Percentiles rank a stretch among this genome's conserved stretches.
Conservation (phyloP, 768 basidiomycete genomes). For the Tulasnella sp. region DNA sequence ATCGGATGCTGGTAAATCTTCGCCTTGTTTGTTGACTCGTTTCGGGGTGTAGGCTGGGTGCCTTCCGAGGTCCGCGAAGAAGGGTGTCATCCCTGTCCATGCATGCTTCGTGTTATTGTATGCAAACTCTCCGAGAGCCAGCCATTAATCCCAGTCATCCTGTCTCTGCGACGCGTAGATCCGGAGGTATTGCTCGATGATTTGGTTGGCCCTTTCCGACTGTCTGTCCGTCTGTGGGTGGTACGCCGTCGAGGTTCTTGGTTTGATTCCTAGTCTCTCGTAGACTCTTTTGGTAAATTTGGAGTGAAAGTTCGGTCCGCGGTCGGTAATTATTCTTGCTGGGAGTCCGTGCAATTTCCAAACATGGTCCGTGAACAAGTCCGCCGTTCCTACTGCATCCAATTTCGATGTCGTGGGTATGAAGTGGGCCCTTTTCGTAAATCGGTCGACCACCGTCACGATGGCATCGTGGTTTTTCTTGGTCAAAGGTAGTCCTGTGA, state of each 20-base stretch:
- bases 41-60: slow-evolving; percentile 17
- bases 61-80: slow-evolving; percentile 27
- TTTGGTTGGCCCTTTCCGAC: slow-evolving; percentile 27
- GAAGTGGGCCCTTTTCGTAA: slow-evolving; percentile 35
- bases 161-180: slow-evolving; percentile 30
- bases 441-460: slow-evolving; percentile 30
- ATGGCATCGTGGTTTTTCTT: slow-evolving; percentile 19
- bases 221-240: slow-evolving; percentile 35
- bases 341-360: slow-evolving; percentile 19
- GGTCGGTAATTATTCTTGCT: neutral
- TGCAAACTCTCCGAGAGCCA: slow-evolving; percentile 32
- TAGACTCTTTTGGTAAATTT: slow-evolving; percentile 15
- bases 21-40: neutral
- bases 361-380: slow-evolving; percentile 30
- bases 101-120: slow-evolving; percentile 30
- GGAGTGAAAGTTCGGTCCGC: slow-evolving; percentile 6
- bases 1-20: neutral
- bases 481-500: slow-evolving; percentile 27
- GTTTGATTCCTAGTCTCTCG: slow-evolving; percentile 20
- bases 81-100: slow-evolving; percentile 28
- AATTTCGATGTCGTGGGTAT: slow-evolving; percentile 26
- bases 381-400: slow-evolving; percentile 26
- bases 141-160: slow-evolving; percentile 32
- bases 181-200: slow-evolving; percentile 30
- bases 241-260: slow-evolving; percentile 29